These are phyloP conservation scores for Trypanosoma cruzi DNA, from an alignment of 208 protist species.

Conservation along the genomic window DNA sequence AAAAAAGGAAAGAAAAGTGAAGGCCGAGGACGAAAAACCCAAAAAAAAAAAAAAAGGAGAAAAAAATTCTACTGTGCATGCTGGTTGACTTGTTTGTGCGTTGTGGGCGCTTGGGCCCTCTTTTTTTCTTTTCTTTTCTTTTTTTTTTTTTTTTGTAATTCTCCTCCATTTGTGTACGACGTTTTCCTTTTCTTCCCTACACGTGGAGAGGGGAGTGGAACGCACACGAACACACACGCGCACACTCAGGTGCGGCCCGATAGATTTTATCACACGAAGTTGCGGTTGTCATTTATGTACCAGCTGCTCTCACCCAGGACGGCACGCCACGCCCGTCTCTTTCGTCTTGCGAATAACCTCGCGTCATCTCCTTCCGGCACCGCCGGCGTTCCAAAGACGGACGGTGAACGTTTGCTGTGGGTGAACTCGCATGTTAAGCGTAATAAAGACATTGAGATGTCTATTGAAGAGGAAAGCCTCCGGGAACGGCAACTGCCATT, in stretches of 20 bases:
- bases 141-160: neutral
- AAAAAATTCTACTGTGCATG: too few species aligned
- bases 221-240: neutral
- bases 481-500: conserved; percentile 69
- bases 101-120: too few species aligned
- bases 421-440: conserved; percentile 82
- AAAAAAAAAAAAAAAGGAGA: too few species aligned
- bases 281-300: conserved; percentile 62
- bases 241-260: neutral
- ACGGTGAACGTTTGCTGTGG: conserved; percentile 80
- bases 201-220: neutral
- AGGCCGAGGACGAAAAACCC: too few species aligned
- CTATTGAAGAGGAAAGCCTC: conserved; percentile 67
- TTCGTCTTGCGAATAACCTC: conserved; percentile 59
- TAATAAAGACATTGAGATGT: conserved; percentile 72
- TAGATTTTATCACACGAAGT: neutral
- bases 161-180: neutral
- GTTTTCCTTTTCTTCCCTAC: neutral
- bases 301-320: conserved; percentile 89
- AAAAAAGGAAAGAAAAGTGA: conserved; percentile 10
- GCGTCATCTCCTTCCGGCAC: conserved; percentile 3
- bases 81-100: too few species aligned
- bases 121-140: neutral
- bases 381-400: conserved; percentile 50
- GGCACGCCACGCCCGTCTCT: conserved; percentile 87